Percentiles rank a stretch among this genome's conserved stretches.
These are phyloP conservation scores for Zygoascus ofunaensis DNA, from an alignment of 805 yeast genomes.

Conservation along the genomic window DNA sequence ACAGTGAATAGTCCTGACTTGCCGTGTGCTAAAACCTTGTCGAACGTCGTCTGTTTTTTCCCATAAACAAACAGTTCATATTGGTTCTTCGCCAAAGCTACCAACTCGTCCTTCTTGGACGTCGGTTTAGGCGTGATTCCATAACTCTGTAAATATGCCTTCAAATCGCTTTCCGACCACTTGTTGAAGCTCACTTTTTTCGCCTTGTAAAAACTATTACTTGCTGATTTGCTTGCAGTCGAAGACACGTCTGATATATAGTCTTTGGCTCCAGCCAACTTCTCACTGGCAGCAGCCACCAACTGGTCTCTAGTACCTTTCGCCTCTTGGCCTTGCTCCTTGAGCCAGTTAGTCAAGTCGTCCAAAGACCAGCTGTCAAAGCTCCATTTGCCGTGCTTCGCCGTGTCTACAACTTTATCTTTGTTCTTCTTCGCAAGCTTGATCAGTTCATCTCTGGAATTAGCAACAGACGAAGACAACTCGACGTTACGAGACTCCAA, in stretches of 20 bases:
- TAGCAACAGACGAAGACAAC: slow-evolving; percentile 13
- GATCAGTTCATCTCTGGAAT: slow-evolving; percentile 34
- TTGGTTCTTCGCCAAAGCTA: slow-evolving; percentile 17
- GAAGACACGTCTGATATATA: slow-evolving; percentile 38
- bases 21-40: not conserved
- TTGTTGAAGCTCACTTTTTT: slow-evolving; percentile 39
- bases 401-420: slow-evolving; percentile 30
- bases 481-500: slow-evolving; percentile 28
- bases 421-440: slow-evolving; percentile 36
- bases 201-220: slow-evolving; percentile 13
- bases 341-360: slow-evolving; percentile 43
- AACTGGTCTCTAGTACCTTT: slow-evolving; percentile 41
- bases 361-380: slow-evolving; percentile 46
- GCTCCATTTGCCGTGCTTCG: slow-evolving; percentile 42
- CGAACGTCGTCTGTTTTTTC: not conserved
- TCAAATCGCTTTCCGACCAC: slow-evolving; percentile 47
- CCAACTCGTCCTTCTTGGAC: slow-evolving; percentile 15
- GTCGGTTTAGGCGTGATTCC: slow-evolving; percentile 23
- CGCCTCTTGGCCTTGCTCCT: slow-evolving; percentile 35
- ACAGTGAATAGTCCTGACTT: not conserved
- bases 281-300: slow-evolving; percentile 36
- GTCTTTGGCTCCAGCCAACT: slow-evolving; percentile 36
- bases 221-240: slow-evolving; percentile 24
- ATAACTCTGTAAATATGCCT: slow-evolving; percentile 44
- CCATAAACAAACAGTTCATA: slow-evolving; percentile 15